Evolutionary conservation across 139 green algal species (phyloP).

Genomic region (Picochlorum sp.): DNA sequence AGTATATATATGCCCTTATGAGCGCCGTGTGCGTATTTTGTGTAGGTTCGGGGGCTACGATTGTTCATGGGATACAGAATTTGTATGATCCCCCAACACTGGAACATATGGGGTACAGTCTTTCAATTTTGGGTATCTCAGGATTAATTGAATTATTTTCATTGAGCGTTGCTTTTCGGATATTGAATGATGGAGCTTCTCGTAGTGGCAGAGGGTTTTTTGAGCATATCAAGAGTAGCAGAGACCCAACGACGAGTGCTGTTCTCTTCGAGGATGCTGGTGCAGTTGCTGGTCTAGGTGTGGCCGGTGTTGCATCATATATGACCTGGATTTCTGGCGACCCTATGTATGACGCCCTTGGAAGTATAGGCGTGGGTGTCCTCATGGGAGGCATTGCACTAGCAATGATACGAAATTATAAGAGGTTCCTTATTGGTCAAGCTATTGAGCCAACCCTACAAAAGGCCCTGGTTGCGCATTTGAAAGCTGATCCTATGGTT

Average conservation of each 20-base stretch:
- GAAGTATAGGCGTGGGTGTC: slow-evolving; percentile 69
- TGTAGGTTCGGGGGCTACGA: slow-evolving; percentile 71
- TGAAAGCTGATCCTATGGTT: slow-evolving; percentile 38
- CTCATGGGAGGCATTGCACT: slow-evolving; percentile 75
- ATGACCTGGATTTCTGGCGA: slow-evolving; percentile 44
- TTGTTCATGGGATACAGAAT: slow-evolving; percentile 68
- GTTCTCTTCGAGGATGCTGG: slow-evolving; percentile 87
- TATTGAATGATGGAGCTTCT: slow-evolving; percentile 40
- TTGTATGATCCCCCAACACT: slow-evolving; percentile 38
- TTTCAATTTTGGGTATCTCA: slow-evolving; percentile 60
- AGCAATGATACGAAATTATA: slow-evolving; percentile 81
- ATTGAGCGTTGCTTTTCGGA: slow-evolving; percentile 57
- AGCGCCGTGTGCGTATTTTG: slow-evolving; percentile 90
- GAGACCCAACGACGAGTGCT: slow-evolving; percentile 79
- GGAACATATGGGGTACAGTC: slow-evolving; percentile 26
- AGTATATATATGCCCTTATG: slow-evolving; percentile 87
- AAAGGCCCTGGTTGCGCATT: slow-evolving; percentile 35
- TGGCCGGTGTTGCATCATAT: slow-evolving; percentile 38
- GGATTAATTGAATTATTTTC: slow-evolving; percentile 65
- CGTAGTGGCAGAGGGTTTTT: slow-evolving; percentile 38
- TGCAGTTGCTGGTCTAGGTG: slow-evolving; percentile 59
- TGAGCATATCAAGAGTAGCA: slow-evolving; percentile 53
- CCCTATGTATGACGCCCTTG: slow-evolving; percentile 72
- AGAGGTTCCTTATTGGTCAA: slow-evolving; percentile 68
- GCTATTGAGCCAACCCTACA: slow-evolving; percentile 22